Percentiles rank a stretch among this genome's conserved stretches.
These are phyloP conservation scores for Exophiala alcalophila DNA, from an alignment of 2,329 filamentous ascomycete species.

Conservation along the genomic window DNA sequence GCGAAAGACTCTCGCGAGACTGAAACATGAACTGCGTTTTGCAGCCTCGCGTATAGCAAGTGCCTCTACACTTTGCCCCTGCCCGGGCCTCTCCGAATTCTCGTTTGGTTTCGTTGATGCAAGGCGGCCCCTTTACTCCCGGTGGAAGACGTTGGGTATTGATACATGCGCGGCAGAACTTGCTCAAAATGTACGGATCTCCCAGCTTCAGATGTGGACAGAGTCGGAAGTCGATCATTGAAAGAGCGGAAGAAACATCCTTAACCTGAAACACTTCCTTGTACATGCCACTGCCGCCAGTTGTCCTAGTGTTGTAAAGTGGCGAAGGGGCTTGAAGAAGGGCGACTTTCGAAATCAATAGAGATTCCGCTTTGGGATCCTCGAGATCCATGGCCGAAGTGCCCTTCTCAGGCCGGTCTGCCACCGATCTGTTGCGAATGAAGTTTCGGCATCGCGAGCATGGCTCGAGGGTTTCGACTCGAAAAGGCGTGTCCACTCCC, in stretches of 20 bases:
- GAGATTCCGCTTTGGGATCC: constrained; percentile 24
- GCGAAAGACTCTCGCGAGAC: constrained; percentile 27
- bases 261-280: constrained; percentile 31
- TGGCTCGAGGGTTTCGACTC: constrained; percentile 26
- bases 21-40: constrained; percentile 33
- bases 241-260: constrained; percentile 28
- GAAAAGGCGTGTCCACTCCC: constrained; percentile 29
- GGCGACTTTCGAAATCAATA: constrained; percentile 31
- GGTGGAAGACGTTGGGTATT: constrained; percentile 30
- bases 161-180: constrained; percentile 31
- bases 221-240: constrained; percentile 28
- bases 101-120: constrained; percentile 28
- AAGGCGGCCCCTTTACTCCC: constrained; percentile 28
- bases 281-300: constrained; percentile 27
- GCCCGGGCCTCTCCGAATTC: constrained; percentile 21
- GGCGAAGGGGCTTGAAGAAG: constrained; percentile 29
- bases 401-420: constrained; percentile 30
- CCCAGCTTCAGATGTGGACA: constrained; percentile 30
- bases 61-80: constrained; percentile 28
- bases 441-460: constrained; percentile 30
- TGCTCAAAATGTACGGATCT: constrained; percentile 30
- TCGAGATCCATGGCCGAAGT: constrained; percentile 27
- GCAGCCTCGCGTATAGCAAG: constrained; percentile 29
- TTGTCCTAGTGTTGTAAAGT: constrained; percentile 25
- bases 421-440: constrained; percentile 29